Base-by-base conservation (phyloP, 2,329 filamentous ascomycete species). In the Trichophyton rubrum region DNA sequence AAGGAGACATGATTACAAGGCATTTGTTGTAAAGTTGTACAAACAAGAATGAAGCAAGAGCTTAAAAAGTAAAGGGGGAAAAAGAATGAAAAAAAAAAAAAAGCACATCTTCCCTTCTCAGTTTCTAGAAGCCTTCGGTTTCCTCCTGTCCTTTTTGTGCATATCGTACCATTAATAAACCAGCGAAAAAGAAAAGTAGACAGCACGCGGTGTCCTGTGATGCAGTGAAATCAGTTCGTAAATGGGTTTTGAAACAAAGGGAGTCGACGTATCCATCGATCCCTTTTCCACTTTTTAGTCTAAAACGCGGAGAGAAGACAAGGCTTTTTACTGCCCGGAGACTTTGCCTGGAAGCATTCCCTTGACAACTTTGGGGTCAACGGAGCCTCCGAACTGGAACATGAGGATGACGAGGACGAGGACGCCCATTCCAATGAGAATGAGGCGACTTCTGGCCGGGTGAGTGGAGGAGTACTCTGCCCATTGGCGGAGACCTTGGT, bases 381-480 rank as follows among this genome's bases (percentile, higher is more conserved):
- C 62, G 53, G 35, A 47, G 3, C 56, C 55, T 56, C 60, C 62
- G n/a, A 63, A 15, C 30, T 63, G 60, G 38, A 64, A 61, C 43
- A 61, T 17, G 40, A 61, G 49, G n/a, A 64, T 8, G 11, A 65
- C 41, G 33, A 64, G n/a, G 15, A 63, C 38, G n/a, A 59, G 27
- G 1, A 59, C 35, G 3, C 51, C 51, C 7, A 40, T 56, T 24
- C 57, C 59, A 11, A 62, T 58, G 63, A 92, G 83, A 67, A 93
- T 78, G 59, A 91, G 73, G 78, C 92, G 91, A 77, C 90, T 88
- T 68, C 88, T 79, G 55, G 85, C 82, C 11, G 91, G 91, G 71
- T 86, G 87, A 65, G 80, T 81, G 68, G 84, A 84, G 62, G 90
- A 90, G 67, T 93, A 90, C 70, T 96, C 90, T 58, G 87, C 86